Evolutionary conservation across 2,329 filamentous ascomycete genomes (phyloP), one percentile per base, ranked within the genome.

Genomic region (Ilyonectria sp.): DNA sequence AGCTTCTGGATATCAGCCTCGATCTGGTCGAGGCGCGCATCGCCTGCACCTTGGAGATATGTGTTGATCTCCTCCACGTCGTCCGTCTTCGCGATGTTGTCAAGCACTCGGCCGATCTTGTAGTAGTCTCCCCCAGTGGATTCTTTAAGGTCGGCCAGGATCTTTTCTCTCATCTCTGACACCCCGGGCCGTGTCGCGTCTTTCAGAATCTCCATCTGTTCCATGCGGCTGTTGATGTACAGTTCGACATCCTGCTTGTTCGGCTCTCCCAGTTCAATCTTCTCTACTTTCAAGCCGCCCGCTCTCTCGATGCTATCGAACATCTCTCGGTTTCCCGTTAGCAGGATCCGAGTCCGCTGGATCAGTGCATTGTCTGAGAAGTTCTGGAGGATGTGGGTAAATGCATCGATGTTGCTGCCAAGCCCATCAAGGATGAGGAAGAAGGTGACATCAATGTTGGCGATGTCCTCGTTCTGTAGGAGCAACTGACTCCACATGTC

Each of bases 51-150:
- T 5, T 71, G 63, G 17, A 81, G 69, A 17, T 79, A 72, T 9
- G 75, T 68, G 17, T 75, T 69, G 46, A 82, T 79, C 26, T 82
- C 79, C 7, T 80, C 78, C 44, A 79, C 70, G 2, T 79, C 73
- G 56, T 81, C 78, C 3, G 79, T 78, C 54, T 76, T 79, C 1
- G 76, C 60, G 17, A 82, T 75, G 1, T 74, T 75, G 37, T 77
- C 71, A 7, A 82, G 72, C 44, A 76, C 77, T 4, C 57, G 47
- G 29, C 60, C 44, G 13, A 69, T 31, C 49, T 65, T 63, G 54
- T 65, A 67, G 44, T 40, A 71, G 61, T 71, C 69, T 15, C 67
- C 69, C 0, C 17, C 17, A 3, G 63, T 61, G 5, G 63, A 63
- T 1, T 19, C 23, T 4, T 55, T 26, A 6, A 63, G 33, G 11